phyloP scores from a whole-genome alignment of 495 filamentous ascomycete species.

The Wilcoxina mikolae region DNA sequence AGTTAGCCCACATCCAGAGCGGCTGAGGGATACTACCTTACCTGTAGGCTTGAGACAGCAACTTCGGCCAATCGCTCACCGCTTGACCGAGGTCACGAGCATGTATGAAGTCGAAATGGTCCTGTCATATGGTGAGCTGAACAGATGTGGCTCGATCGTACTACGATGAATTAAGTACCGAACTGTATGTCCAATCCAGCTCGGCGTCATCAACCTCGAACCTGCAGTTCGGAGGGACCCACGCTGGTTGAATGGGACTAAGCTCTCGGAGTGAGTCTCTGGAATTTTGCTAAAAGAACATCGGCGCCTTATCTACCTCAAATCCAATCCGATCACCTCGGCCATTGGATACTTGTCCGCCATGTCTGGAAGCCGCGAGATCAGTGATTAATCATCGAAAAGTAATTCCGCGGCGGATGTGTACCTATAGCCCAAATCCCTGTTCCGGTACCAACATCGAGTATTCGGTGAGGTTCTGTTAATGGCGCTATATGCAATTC shows the following conservation, averaged over 20 bases:
- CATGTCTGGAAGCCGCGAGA: slow-evolving; percentile 40
- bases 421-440: no score
- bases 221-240: slow-evolving; percentile 21
- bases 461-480: slow-evolving; percentile 40
- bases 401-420: no score
- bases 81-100: slow-evolving; percentile 38
- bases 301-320: slow-evolving; percentile 47
- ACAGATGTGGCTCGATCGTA: no score
- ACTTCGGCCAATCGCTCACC: slow-evolving; percentile 35
- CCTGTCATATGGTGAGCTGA: slow-evolving; percentile 18
- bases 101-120: slow-evolving; percentile 42
- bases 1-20: neutral
- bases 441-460: slow-evolving; percentile 60
- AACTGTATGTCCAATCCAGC: slow-evolving; percentile 30
- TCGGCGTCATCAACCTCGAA: slow-evolving; percentile 43
- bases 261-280: no score
- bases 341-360: slow-evolving; percentile 36
- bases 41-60: slow-evolving; percentile 31
- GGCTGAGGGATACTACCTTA: neutral
- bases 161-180: no score
- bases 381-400: no score
- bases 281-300: neutral
- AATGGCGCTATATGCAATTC: slow-evolving; percentile 38
- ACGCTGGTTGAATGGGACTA: slow-evolving; percentile 16
- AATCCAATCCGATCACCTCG: slow-evolving; percentile 43